Conservation (phyloP, 208 protist genomes). For the Leishmania martiniquensis region DNA sequence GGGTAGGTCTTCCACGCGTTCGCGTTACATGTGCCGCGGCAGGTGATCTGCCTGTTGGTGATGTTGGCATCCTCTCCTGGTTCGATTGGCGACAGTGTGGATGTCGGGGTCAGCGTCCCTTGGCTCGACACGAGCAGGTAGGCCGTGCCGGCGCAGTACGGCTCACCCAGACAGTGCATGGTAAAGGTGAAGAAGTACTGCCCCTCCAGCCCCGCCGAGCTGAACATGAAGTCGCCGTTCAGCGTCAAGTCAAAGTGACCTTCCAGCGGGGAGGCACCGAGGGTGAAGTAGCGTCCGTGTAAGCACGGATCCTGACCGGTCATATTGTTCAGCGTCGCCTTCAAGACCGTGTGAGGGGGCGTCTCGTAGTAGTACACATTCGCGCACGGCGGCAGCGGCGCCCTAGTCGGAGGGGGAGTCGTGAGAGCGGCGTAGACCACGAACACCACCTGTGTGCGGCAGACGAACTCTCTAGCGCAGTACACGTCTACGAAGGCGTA, state of each 20-base stretch:
- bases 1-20: constrained; percentile 78
- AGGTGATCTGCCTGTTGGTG: constrained; percentile 70
- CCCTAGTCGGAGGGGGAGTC: constrained; percentile 13
- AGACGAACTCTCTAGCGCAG: constrained; percentile 52
- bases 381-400: constrained; percentile 56
- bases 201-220: constrained; percentile 40
- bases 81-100: constrained; percentile 22
- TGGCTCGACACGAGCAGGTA: constrained; percentile 66
- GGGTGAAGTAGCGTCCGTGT: constrained; percentile 75
- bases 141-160: constrained; percentile 65
- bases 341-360: constrained; percentile 47
- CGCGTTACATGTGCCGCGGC: constrained; percentile 69
- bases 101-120: constrained; percentile 40
- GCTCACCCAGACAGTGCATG: constrained; percentile 69
- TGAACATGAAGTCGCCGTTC: constrained; percentile 78
- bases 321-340: constrained; percentile 60
- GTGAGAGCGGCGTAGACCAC: constrained; percentile 45
- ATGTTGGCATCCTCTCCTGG: constrained; percentile 24
- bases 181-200: constrained; percentile 64
- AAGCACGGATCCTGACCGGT: constrained; percentile 62
- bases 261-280: constrained; percentile 40
- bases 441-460: constrained; percentile 60
- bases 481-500: constrained; percentile 53
- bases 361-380: constrained; percentile 83
- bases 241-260: constrained; percentile 55